Evolutionary conservation across 441 rosid species (phyloP).

Genomic region (Erodium moschatum): DNA sequence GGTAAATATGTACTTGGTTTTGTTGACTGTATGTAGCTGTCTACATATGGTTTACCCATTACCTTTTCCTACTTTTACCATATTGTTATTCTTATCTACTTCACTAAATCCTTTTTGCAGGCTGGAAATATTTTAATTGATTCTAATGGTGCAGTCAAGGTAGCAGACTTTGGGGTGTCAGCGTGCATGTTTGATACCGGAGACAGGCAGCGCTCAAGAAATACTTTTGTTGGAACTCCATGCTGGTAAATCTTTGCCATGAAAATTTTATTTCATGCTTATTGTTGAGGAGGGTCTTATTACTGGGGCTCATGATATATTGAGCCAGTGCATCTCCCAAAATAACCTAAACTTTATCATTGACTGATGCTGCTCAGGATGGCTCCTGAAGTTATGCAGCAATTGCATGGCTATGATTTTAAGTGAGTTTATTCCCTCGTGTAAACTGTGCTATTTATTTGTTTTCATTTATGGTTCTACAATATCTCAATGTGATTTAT

Average conservation of each 20-base stretch:
- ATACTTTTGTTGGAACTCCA: constrained; percentile 97
- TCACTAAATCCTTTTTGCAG: constrained; percentile 36
- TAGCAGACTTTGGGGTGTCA: constrained; percentile 96
- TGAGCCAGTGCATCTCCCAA: background rate
- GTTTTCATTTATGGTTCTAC: background rate
- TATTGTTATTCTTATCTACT: constrained; percentile 16
- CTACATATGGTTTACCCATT: background rate
- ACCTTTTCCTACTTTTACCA: constrained; percentile 1
- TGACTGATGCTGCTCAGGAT: constrained; percentile 47
- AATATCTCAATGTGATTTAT: constrained; percentile 34
- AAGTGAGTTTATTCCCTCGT: constrained; percentile 53
- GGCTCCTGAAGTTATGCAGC: constrained; percentile 99
- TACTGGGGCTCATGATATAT: background rate
- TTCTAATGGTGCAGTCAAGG: constrained; percentile 66
- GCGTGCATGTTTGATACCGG: constrained; percentile 98
- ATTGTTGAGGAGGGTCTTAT: background rate
- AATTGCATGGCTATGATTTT: constrained; percentile 92
- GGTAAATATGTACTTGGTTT: background rate
- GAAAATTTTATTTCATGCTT: constrained; percentile 5
- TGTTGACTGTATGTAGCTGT: background rate
- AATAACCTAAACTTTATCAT: constrained; percentile 17
- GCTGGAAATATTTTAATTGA: constrained; percentile 86
- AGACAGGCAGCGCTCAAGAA: constrained; percentile 89
- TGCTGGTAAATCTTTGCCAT: constrained; percentile 64
- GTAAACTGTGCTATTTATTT: constrained; percentile 9